Base-by-base conservation (phyloP, 345 rosid genomes). In the Fremontodendron californicum region DNA sequence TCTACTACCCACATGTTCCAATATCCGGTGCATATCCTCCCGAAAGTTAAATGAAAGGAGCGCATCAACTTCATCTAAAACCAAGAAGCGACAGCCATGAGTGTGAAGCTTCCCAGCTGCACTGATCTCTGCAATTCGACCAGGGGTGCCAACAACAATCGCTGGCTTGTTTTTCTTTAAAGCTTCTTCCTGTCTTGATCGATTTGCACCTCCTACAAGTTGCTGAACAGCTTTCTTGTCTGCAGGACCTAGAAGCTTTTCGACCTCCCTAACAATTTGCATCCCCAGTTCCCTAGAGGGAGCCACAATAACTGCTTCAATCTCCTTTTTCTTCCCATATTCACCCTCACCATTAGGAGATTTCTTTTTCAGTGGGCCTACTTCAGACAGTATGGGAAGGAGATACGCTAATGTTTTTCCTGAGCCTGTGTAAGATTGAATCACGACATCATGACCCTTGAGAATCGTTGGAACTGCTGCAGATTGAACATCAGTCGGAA, bases 121-220 rank as follows among this genome's bases (percentile, higher is more conserved):
- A 80, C 99, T 93, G 69, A 96, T 93, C 86, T 92, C 96, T 8
- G 98, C 94, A 74, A 93, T 89, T 75, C 98, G 88, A 23, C 99
- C 98, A 13, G 99, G 99, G 21, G 97, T 93, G 68, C 97, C 99
- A 12, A 93, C 97, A 69, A 96, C 89, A 74, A 96, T 96, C 23
- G 88, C 84, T 0, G 97, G 99, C 75, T 96, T 93, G 73, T 93
- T 93, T 83, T 96, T 96, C 91, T 88, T 93, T 13, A 96, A 92
- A 23, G 94, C 96, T 81, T 96, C 99, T 85, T 96, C 98, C 87
- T 96, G 99, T 85, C 99, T 87, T 79, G 90, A 87, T 75, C 92
- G 88, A 81, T 95, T 95, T 1, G 98, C 99, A 78, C 99, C 99
- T 67, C 98, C 99, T 9, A 96, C 98, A 80, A 93, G 92, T 79